phyloP scores from a whole-genome alignment of 75 land plant genomes.

The Sequoiadendron giganteum region DNA sequence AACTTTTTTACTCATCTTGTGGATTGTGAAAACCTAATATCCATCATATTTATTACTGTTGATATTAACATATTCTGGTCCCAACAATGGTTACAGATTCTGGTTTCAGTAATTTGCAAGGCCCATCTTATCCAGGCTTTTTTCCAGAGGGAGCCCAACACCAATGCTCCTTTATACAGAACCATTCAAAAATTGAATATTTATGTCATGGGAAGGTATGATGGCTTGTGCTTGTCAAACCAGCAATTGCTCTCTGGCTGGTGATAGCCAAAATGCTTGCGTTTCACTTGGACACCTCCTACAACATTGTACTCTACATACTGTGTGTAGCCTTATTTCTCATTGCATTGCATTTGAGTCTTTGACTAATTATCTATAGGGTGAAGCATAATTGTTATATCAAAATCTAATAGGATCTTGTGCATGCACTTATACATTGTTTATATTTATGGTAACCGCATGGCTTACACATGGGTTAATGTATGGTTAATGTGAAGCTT shows the following conservation, averaged over 20 bases:
- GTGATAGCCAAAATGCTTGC: neutral
- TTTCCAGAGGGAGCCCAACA: neutral
- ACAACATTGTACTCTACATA: neutral
- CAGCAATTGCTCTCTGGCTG: neutral
- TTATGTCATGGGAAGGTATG: neutral
- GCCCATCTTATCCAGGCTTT: neutral
- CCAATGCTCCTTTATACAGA: neutral
- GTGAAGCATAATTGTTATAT: neutral
- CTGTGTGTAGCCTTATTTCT: neutral
- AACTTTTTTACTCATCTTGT: no score
- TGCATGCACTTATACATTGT: neutral
- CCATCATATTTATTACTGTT: no score
- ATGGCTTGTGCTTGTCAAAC: neutral
- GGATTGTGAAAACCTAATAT: no score
- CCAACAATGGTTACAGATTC: no score
- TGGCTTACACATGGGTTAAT: neutral
- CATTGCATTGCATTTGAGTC: neutral
- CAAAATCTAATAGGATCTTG: neutral
- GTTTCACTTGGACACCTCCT: neutral
- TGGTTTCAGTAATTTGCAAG: neutral
- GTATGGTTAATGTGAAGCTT: no score
- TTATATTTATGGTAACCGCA: neutral
- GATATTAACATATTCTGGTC: no score
- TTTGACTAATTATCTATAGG: neutral
- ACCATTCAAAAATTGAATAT: neutral